Evolutionary conservation across 2,329 filamentous ascomycete genomes (phyloP).

Genomic region (Curvularia sp.): DNA sequence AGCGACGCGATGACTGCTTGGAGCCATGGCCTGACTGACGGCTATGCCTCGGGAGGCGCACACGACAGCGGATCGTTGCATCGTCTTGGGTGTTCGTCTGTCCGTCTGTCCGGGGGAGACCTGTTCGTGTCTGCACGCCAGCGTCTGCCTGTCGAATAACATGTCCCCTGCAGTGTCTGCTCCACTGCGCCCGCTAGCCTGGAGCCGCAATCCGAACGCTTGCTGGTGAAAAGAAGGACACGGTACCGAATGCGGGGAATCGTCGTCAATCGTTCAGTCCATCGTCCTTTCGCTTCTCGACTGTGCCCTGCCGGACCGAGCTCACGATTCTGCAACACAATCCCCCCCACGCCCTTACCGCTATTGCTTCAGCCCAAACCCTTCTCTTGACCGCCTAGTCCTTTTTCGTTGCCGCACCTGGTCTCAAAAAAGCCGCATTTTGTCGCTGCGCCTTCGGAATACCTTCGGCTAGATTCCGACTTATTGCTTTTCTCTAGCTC

Average conservation of each 20-base stretch:
- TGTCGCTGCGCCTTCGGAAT: slow-evolving; percentile 41
- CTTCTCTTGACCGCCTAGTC: slow-evolving; percentile 31
- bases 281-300: slow-evolving; percentile 42
- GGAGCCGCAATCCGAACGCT: slow-evolving; percentile 37
- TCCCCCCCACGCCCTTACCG: slow-evolving; percentile 31
- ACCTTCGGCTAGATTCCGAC: slow-evolving; percentile 41
- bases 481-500: slow-evolving; percentile 30
- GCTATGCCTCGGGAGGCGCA: slow-evolving; percentile 13
- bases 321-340: slow-evolving; percentile 40
- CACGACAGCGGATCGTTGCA: slow-evolving; percentile 3
- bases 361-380: slow-evolving; percentile 28
- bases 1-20: slow-evolving; percentile 4
- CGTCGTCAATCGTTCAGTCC: slow-evolving; percentile 34
- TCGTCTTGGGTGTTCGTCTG: slow-evolving; percentile 10
- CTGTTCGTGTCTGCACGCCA: slow-evolving; percentile 30
- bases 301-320: slow-evolving; percentile 43
- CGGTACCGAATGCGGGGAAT: slow-evolving; percentile 49
- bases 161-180: slow-evolving; percentile 35
- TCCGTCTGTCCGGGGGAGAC: slow-evolving; percentile 42
- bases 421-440: slow-evolving; percentile 30
- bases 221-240: slow-evolving; percentile 41
- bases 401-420: slow-evolving; percentile 16
- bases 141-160: slow-evolving; percentile 34
- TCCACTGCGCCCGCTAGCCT: slow-evolving; percentile 36
- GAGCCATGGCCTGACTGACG: slow-evolving; percentile 4